Evolutionary conservation across 2,329 filamentous ascomycete species (phyloP), one percentile per base, ranked within the genome.

Genomic region (Claviceps sp.): DNA sequence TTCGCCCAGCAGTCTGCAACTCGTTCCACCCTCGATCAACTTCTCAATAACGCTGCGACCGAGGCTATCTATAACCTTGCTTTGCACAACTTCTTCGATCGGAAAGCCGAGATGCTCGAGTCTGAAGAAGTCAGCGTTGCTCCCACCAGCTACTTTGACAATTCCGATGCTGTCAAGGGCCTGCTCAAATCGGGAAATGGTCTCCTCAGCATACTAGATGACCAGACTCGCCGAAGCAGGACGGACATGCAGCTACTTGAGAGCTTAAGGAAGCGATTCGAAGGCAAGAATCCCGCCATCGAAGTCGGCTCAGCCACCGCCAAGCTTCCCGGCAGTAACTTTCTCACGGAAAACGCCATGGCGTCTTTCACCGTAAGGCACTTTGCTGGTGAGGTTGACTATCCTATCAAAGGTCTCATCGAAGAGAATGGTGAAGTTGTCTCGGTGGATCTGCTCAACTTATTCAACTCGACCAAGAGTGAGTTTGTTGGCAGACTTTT

Each of bases 381-480:
- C 67, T 98, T 94, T 67, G 91, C 91, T 40, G 93, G 93, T 49
- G 93, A 97, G 64, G 88, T 98, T 5, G 93, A 98, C 55, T 98
- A 98, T 63, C 83, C 88, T 2, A 79, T 94, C 54, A 84, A 85
- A 59, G 88, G 88, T 5, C 72, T 98, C 22, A 78, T 97, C 2
- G 93, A 98, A 66, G 90, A 95, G 68, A 98, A 98, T 58, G 88
- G 90, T 50, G 93, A 98, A 65, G 82, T 95, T 55, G 93, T 98
- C 56, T 95, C 90, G 4, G 91, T 89, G 26, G 93, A 98, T 66
- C 73, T 98, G 60, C 88, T 98, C 76, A 96, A 95, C 68, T 77
- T 98, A 60, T 85, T 98, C 68, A 87, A 85, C 61, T 82, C 82
- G 4, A 91, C 88, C 53, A 90, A 87, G 69, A 95, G 86, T 64